Conservation (phyloP, 2,329 filamentous ascomycete genomes). For the Xylariales sp. region DNA sequence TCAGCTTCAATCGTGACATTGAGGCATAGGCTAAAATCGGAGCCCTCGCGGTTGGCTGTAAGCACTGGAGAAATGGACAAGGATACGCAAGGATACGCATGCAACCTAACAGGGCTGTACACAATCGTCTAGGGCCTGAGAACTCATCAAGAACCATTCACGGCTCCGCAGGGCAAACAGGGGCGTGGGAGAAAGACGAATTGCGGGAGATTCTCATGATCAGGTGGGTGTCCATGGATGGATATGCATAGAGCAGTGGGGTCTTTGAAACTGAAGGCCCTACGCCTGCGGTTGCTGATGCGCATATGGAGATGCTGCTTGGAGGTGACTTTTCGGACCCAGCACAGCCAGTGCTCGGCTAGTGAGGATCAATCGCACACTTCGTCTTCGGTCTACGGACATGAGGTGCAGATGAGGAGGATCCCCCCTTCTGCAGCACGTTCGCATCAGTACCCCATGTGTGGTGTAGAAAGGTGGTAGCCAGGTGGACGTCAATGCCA, state of each 20-base stretch:
- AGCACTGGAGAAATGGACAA: slow-evolving; percentile 12
- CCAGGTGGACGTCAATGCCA: too few species aligned
- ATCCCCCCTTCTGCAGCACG: slow-evolving; percentile 1
- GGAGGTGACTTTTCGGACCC: not conserved
- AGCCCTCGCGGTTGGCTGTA: not conserved
- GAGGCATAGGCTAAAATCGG: slow-evolving; percentile 6
- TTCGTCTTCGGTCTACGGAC: too few species aligned
- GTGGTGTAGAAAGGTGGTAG: slow-evolving; percentile 15
- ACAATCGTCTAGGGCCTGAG: slow-evolving; percentile 11
- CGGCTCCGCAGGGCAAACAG: slow-evolving; percentile 17
- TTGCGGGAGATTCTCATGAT: slow-evolving; percentile 11
- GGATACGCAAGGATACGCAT: slow-evolving; percentile 7
- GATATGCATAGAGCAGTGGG: slow-evolving; percentile 28
- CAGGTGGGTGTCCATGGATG: slow-evolving; percentile 26
- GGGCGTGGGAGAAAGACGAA: slow-evolving; percentile 1
- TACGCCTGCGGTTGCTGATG: too few species aligned
- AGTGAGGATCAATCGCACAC: not conserved
- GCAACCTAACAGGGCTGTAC: slow-evolving; percentile 12
- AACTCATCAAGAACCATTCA: slow-evolving; percentile 18
- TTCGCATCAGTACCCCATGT: slow-evolving; percentile 8
- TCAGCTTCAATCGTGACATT: slow-evolving; percentile 1
- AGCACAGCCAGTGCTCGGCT: not conserved
- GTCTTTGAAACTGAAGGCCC: slow-evolving; percentile 20
- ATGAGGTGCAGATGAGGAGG: too few species aligned
- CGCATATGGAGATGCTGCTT: not conserved